A percentile compares a stretch with the other conserved stretches of the same genome.
Conservation (phyloP, 2,329 filamentous ascomycete species). For the Colletotrichum sp. region DNA sequence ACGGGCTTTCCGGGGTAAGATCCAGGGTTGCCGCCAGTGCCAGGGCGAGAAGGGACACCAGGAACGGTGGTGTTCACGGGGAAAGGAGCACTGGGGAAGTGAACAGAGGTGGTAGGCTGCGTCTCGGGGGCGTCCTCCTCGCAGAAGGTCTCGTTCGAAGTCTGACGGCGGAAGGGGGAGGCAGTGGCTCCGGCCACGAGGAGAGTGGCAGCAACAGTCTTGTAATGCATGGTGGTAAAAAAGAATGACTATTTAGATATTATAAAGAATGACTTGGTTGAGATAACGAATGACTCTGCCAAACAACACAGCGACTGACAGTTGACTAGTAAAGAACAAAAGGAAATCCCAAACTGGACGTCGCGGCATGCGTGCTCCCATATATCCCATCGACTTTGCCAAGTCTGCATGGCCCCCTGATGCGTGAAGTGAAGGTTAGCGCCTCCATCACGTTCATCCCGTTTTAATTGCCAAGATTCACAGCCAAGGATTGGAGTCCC, state of each 20-base stretch:
- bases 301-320: not conserved
- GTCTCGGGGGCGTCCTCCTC: conserved; percentile 2
- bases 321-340: not conserved
- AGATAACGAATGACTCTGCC: conserved; percentile 13
- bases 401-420: not conserved
- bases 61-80: conserved; percentile 11
- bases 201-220: conserved; percentile 11
- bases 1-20: not conserved
- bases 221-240: conserved; percentile 14
- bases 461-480: conserved; percentile 13
- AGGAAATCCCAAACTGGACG: not conserved
- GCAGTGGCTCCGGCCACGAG: conserved; percentile 20
- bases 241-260: not conserved
- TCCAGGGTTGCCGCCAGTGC: not conserved
- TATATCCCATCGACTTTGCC: conserved; percentile 14
- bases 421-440: not conserved
- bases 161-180: conserved; percentile 8
- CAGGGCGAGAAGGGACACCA: conserved; percentile 2
- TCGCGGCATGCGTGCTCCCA: not conserved
- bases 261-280: conserved; percentile 9
- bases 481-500: not conserved
- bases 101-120: not conserved
- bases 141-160: conserved; percentile 16
- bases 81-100: not conserved
- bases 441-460: not conserved